Percentiles rank a stretch among this genome's conserved stretches.
phyloP scores from a whole-genome alignment of 1,284 basidiomycete genomes.

The Malassezia psittaci region DNA sequence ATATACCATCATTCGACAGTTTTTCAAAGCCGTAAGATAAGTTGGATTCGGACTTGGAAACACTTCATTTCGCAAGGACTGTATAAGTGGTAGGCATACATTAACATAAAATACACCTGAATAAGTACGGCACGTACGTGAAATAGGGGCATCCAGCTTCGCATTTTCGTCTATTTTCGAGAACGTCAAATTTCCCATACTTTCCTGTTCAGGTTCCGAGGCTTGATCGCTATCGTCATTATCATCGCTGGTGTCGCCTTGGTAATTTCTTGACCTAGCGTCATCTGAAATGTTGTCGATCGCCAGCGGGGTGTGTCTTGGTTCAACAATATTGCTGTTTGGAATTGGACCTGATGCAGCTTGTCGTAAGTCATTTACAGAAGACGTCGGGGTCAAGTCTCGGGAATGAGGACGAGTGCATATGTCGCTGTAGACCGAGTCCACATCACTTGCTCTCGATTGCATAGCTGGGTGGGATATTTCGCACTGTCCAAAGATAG shows the following conservation, averaged over 20 bases:
- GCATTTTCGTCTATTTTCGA: constrained; percentile 52
- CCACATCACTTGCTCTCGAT: background rate
- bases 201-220: background rate
- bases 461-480: constrained; percentile 69
- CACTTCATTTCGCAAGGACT: constrained; percentile 56
- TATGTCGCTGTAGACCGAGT: background rate
- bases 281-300: too few relatives aligned
- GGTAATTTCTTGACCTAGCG: background rate
- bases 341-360: too few relatives aligned
- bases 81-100: constrained; percentile 47
- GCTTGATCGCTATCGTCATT: background rate
- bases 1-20: constrained; percentile 69
- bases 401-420: background rate
- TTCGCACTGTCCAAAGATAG: constrained; percentile 84
- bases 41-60: constrained; percentile 76
- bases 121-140: constrained; percentile 11
- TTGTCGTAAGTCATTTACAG: background rate
- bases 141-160: constrained; percentile 22
- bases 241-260: constrained; percentile 5
- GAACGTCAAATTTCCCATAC: constrained; percentile 60
- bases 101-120: constrained; percentile 84
- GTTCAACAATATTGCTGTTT: too few relatives aligned
- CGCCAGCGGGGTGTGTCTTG: too few relatives aligned
- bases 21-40: constrained; percentile 59
- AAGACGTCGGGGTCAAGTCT: background rate